Evolutionary conservation across 2,329 filamentous ascomycete genomes (phyloP).

Genomic region (Neopestalotiopsis rosae): DNA sequence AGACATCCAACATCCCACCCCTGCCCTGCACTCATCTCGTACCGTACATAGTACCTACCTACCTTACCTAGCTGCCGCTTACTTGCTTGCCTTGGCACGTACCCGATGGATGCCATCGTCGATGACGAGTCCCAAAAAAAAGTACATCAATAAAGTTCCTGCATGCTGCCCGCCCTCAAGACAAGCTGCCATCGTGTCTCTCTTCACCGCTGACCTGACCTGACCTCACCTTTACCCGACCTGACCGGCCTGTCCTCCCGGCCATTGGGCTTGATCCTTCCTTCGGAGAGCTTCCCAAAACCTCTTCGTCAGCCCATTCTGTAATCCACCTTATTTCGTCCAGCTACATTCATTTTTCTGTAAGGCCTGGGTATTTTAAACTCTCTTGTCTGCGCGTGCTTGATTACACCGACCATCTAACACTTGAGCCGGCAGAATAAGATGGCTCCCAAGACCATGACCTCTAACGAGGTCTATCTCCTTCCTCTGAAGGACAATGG

Average conservation of each 20-base stretch:
- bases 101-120: constrained; percentile 8
- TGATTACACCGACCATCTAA: not conserved
- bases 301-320: not conserved
- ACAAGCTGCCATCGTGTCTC: not conserved
- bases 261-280: not conserved
- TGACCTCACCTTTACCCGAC: not conserved
- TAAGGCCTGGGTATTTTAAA: not conserved
- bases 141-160: constrained; percentile 12
- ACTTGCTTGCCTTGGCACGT: constrained; percentile 3
- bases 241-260: not conserved
- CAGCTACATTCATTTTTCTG: not conserved
- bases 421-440: not conserved
- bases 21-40: no score
- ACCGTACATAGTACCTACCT: not conserved
- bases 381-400: not conserved
- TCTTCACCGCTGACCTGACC: constrained; percentile 3
- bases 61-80: constrained; percentile 7
- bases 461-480: constrained; percentile 78
- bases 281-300: not conserved
- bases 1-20: not conserved
- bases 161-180: constrained; percentile 1
- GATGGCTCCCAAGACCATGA: constrained; percentile 67
- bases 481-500: constrained; percentile 92
- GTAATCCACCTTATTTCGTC: not conserved
- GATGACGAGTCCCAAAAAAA: constrained; percentile 10